Evolutionary conservation across 371 early-diverging fungal species (phyloP).

Genomic region (Mortierella sp.): DNA sequence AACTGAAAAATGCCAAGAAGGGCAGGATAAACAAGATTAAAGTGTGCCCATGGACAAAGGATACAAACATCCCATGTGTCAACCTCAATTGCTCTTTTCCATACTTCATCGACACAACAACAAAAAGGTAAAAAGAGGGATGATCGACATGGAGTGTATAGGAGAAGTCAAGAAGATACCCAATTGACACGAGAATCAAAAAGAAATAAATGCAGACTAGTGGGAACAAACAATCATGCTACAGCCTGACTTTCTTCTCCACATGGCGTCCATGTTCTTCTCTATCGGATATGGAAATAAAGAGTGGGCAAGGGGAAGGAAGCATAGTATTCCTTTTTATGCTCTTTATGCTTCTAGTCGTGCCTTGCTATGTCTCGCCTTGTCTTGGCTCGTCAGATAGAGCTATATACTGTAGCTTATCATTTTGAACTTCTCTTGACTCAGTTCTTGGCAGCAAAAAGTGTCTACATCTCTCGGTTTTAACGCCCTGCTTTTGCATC

Average conservation of each 20-base stretch:
- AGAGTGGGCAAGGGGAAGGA: background rate
- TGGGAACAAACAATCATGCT: background rate
- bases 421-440: background rate
- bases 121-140: background rate
- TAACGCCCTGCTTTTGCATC: background rate
- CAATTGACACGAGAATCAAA: background rate
- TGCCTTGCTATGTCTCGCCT: background rate
- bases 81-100: background rate
- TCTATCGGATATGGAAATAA: background rate
- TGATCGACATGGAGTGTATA: background rate
- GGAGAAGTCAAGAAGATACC: conserved; percentile 15
- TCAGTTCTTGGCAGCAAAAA: background rate
- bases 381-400: too few relatives aligned
- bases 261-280: background rate
- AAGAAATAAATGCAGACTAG: background rate
- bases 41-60: background rate
- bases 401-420: too few relatives aligned
- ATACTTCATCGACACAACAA: background rate
- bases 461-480: too few relatives aligned
- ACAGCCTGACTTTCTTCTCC: background rate
- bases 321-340: background rate
- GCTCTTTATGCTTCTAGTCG: background rate
- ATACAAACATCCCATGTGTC: background rate
- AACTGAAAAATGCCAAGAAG: background rate
- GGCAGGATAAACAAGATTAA: background rate